These are phyloP conservation scores for Ploettnerulaceae sp. DNA, from an alignment of 2,329 filamentous ascomycete genomes.

Conservation along the genomic window DNA sequence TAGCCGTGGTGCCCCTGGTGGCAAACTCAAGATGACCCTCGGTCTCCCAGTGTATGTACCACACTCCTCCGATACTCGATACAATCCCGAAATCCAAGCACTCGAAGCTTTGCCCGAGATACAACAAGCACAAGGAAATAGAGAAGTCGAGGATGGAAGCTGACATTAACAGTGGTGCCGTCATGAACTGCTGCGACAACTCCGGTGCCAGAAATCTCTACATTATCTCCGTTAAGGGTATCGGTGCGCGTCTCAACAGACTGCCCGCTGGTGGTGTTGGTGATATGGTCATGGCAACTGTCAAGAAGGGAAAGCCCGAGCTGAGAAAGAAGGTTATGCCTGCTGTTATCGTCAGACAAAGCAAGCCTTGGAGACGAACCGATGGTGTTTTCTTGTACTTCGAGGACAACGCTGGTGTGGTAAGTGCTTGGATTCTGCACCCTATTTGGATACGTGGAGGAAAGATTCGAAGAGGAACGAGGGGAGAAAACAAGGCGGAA, in stretches of 20 bases:
- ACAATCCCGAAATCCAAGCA: constrained; percentile 1
- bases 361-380: constrained; percentile 98
- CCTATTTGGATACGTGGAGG: not conserved
- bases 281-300: constrained; percentile 99
- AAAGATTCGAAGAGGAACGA: not conserved
- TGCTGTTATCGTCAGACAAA: constrained; percentile 96
- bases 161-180: constrained; percentile 67
- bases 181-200: constrained; percentile 99
- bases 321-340: constrained; percentile 99
- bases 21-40: constrained; percentile 99
- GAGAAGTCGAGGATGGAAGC: constrained; percentile 5
- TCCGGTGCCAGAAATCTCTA: constrained; percentile 97
- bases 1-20: constrained; percentile 88
- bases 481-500: not conserved
- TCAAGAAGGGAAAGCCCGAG: constrained; percentile 99
- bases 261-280: constrained; percentile 96
- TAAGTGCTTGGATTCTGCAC: constrained; percentile 48
- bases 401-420: constrained; percentile 99
- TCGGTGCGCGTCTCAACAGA: constrained; percentile 95
- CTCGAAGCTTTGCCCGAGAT: too few relatives aligned
- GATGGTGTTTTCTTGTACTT: constrained; percentile 99
- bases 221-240: constrained; percentile 99
- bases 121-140: not conserved
- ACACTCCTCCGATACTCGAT: not conserved
- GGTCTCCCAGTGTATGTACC: constrained; percentile 96